phyloP scores from a whole-genome alignment of 768 basidiomycete species.

The Fibroporia radiculosa region DNA sequence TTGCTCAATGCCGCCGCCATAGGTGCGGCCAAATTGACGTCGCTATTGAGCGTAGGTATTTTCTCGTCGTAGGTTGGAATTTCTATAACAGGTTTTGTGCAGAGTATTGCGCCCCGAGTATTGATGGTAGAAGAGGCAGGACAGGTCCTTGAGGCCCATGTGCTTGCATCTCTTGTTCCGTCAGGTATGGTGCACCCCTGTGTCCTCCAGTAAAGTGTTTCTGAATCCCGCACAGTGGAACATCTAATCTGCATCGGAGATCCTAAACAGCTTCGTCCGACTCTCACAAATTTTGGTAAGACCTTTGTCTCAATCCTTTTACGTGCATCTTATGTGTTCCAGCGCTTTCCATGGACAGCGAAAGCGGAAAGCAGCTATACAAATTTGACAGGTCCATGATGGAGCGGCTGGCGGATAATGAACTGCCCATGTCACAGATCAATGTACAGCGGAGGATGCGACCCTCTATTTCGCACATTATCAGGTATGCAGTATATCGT shows the following conservation, averaged over 20 bases:
- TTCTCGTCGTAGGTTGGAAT: not conserved
- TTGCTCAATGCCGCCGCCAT: not conserved
- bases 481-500: slow-evolving; percentile 37
- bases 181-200: not conserved
- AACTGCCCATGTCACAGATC: slow-evolving; percentile 60
- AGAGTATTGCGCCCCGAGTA: slow-evolving; percentile 55
- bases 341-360: slow-evolving; percentile 61
- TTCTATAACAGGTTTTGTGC: not conserved
- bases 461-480: slow-evolving; percentile 54
- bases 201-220: not conserved
- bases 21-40: slow-evolving; percentile 64
- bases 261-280: slow-evolving; percentile 67
- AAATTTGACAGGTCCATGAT: slow-evolving; percentile 61
- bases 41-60: slow-evolving; percentile 45
- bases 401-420: slow-evolving; percentile 55
- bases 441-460: slow-evolving; percentile 73
- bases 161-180: slow-evolving; percentile 56
- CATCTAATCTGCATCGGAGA: slow-evolving; percentile 80
- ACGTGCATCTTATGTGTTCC: not conserved
- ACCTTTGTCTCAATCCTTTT: not conserved
- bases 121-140: slow-evolving; percentile 77
- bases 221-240: slow-evolving; percentile 34
- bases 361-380: slow-evolving; percentile 43
- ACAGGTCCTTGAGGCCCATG: slow-evolving; percentile 74
- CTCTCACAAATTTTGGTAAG: slow-evolving; percentile 25